Base-by-base conservation (phyloP, 1,284 basidiomycete species). In the Apiotrichum sp. region DNA sequence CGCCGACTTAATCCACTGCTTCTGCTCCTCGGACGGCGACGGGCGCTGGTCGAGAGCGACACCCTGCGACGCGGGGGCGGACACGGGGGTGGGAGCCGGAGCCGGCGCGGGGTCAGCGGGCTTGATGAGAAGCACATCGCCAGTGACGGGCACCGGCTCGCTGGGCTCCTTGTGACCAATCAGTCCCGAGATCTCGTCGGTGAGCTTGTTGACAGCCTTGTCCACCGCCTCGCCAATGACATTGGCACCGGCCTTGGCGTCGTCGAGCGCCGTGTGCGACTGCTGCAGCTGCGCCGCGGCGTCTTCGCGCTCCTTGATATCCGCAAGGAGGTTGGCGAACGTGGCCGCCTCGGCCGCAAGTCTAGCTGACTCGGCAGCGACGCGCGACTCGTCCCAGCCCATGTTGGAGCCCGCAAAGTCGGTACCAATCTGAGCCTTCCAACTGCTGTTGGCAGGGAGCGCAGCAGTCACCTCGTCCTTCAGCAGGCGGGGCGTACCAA, bases 401-500 rank as follows among this genome's bases (percentile, higher is more conserved):
- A 68, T 69, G 32, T 55, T 39, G 32, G 48, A 53, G 38, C 47
- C 63, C 9, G 39, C 44, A 52, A 70, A 74, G 42, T 70, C 68
- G 50, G 80, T 78, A 8, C 79, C 75, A 1, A 88, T 84, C 47
- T 89, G 79, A 45, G 80, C 77, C 33, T 66, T 71, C 93, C 93
- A 97, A 0, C 85, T 87, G 2, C 51, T 47, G 16, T 46, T 36
- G 11, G 35, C 16, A 3, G 47, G 51, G 22, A 52, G 43, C 31
- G 32, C 43, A 33, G 79, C 81, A 0, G 79, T 75, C 7, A 98
- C 79, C 73, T 98, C 86, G 73, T 98, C 93, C 75, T 98, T 98
- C 76, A 98, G 86, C 50, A 89, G 80, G 38, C 93, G 79, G 45
- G 87, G 86, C 3, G 88, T 79, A 0, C 95, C 93, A 29, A 86